Evolutionary conservation across 1,139 yeast genomes (phyloP).

Genomic region (Debaryomycetaceae sp.): DNA sequence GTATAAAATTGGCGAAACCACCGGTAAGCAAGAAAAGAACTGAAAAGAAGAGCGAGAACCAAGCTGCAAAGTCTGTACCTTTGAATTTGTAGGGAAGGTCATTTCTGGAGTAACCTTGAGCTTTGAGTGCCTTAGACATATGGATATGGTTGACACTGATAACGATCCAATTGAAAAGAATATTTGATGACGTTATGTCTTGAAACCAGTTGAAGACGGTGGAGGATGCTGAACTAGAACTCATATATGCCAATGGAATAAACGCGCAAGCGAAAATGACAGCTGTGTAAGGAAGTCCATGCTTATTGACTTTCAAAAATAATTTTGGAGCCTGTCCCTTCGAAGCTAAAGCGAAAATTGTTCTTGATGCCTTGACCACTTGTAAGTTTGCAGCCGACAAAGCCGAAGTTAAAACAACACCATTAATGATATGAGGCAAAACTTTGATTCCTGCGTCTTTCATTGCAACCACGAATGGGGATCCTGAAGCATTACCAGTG

Average conservation of each 20-base stretch:
- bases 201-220: conserved; percentile 30
- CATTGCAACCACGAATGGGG: conserved; percentile 56
- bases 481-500: conserved; percentile 47
- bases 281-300: conserved; percentile 41
- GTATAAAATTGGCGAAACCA: conserved; percentile 36
- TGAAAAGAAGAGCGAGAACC: conserved; percentile 33
- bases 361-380: conserved; percentile 41
- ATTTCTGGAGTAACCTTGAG: conserved; percentile 34
- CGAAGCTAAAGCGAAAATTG: conserved; percentile 44
- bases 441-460: conserved; percentile 47
- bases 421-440: conserved; percentile 50
- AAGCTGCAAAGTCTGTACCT: conserved; percentile 27
- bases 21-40: conserved; percentile 33
- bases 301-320: conserved; percentile 37
- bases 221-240: conserved; percentile 16
- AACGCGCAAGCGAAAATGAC: conserved; percentile 22
- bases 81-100: conserved; percentile 32
- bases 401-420: conserved; percentile 48
- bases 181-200: conserved; percentile 20
- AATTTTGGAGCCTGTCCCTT: conserved; percentile 48
- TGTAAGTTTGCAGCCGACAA: conserved; percentile 51
- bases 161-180: conserved; percentile 24
- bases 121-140: conserved; percentile 32
- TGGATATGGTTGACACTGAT: conserved; percentile 30
- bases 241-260: conserved; percentile 28